Evolutionary conservation across 2,329 filamentous ascomycete species (phyloP).

Genomic region (Nakataea oryzae): DNA sequence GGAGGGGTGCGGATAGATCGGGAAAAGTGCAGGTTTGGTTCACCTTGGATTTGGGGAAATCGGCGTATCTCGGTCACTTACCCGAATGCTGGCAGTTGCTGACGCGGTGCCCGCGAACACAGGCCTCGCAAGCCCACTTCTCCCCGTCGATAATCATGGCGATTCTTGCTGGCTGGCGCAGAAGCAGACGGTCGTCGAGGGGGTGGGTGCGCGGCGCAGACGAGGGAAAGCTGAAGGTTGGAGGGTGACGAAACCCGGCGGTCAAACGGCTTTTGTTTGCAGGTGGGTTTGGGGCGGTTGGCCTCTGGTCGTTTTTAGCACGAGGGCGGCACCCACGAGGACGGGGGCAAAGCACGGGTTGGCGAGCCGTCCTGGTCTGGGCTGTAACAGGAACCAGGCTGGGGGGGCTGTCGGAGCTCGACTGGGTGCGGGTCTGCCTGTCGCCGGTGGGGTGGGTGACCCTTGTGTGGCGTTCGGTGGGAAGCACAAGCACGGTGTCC

Average conservation of each 20-base stretch:
- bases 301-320: not conserved
- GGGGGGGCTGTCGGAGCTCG: not conserved
- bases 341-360: conserved; percentile 1
- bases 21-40: not conserved
- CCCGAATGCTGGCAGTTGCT: conserved; percentile 96
- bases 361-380: conserved; percentile 1
- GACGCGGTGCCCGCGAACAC: conserved; percentile 94
- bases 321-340: not conserved
- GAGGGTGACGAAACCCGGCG: not conserved
- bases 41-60: not conserved
- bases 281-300: not conserved
- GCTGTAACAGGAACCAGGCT: not conserved
- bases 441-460: not conserved
- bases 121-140: conserved; percentile 97
- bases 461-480: not conserved
- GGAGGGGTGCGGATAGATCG: not conserved
- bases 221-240: not conserved
- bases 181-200: not conserved
- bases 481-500: not conserved
- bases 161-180: not conserved
- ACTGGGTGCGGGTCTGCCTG: not conserved
- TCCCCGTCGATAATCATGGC: conserved; percentile 82
- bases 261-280: not conserved
- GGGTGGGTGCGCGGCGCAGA: not conserved
- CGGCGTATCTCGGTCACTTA: conserved; percentile 37